A percentile compares a stretch with the other conserved stretches of the same genome.
Evolutionary conservation across 495 filamentous ascomycete species (phyloP).

Genomic region (Hypoxylon crocopeplum): DNA sequence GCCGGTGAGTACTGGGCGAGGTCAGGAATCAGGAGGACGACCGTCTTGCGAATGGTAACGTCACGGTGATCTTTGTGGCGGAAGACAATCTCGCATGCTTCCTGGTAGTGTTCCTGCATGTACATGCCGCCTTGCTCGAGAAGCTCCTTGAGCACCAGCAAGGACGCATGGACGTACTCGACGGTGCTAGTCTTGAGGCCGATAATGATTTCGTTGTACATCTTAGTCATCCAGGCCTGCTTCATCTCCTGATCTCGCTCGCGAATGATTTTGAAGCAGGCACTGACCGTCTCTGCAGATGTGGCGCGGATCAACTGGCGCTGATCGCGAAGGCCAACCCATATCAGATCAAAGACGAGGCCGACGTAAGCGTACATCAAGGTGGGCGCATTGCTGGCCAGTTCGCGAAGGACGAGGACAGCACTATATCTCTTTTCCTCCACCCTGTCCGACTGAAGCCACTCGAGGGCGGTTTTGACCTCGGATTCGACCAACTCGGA

Average conservation of each 20-base stretch:
- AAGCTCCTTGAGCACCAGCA: slow-evolving; percentile 89
- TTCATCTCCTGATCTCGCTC: slow-evolving; percentile 86
- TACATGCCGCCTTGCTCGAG: slow-evolving; percentile 96
- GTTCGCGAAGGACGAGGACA: slow-evolving; percentile 85
- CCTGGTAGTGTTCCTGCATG: slow-evolving; percentile 88
- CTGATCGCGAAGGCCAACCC: slow-evolving; percentile 88
- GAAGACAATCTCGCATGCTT: slow-evolving; percentile 89
- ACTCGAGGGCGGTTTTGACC: slow-evolving; percentile 92
- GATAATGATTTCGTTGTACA: slow-evolving; percentile 79
- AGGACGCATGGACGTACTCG: slow-evolving; percentile 88
- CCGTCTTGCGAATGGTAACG: slow-evolving; percentile 80
- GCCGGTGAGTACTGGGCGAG: slow-evolving; percentile 90
- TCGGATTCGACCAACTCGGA: slow-evolving; percentile 97
- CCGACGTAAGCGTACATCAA: slow-evolving; percentile 90
- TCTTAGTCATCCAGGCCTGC: slow-evolving; percentile 83
- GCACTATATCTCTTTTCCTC: slow-evolving; percentile 92
- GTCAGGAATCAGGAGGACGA: slow-evolving; percentile 87
- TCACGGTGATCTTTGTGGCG: slow-evolving; percentile 92
- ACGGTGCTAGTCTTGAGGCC: slow-evolving; percentile 80
- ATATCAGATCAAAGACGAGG: slow-evolving; percentile 91
- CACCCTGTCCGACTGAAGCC: slow-evolving; percentile 92
- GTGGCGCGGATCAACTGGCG: slow-evolving; percentile 91
- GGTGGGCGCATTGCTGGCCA: slow-evolving; percentile 89
- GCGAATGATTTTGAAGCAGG: slow-evolving; percentile 92
- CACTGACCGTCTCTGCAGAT: slow-evolving; percentile 86